These are phyloP conservation scores for Termitomyces sp. DNA, from an alignment of 768 basidiomycete species.

Conservation along the genomic window DNA sequence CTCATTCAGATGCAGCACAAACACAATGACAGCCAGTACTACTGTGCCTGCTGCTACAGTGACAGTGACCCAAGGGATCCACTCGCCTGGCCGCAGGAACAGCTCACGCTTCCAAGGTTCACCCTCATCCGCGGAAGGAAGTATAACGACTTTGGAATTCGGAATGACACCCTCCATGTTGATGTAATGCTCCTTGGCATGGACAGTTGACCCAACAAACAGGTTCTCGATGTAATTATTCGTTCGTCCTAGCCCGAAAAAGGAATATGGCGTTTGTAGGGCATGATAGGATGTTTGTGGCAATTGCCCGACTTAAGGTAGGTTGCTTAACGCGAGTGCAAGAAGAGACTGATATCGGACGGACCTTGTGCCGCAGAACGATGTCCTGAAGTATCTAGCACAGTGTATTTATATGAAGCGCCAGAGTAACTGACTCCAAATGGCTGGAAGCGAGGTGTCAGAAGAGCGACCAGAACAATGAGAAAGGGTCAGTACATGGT, in stretches of 20 bases:
- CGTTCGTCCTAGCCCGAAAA: conserved; percentile 94
- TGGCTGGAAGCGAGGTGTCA: conserved; percentile 45
- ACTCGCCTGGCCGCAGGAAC: conserved; percentile 90
- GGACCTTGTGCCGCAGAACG: conserved; percentile 87
- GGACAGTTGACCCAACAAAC: conserved; percentile 88
- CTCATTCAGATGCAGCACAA: conserved; percentile 86
- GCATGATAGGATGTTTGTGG: conserved; percentile 92
- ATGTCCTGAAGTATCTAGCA: conserved; percentile 83
- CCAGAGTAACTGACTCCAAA: conserved; percentile 94
- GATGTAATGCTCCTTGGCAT: conserved; percentile 68
- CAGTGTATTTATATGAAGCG: conserved; percentile 95
- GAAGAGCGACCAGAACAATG: neutral
- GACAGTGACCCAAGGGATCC: conserved; percentile 97
- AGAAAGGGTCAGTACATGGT: conserved; percentile 55
- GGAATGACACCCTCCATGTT: conserved; percentile 97
- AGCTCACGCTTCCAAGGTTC: conserved; percentile 82
- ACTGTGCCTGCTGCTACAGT: conserved; percentile 72
- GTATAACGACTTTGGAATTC: conserved; percentile 95
- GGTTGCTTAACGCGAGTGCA: neutral
- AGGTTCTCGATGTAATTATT: conserved; percentile 99
- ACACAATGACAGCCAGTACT: conserved; percentile 74
- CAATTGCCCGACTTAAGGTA: conserved; percentile 72
- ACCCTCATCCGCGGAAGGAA: conserved; percentile 57
- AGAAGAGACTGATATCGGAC: conserved; percentile 3
- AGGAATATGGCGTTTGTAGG: conserved; percentile 87